Conservation (phyloP, 768 basidiomycete genomes). For the Daedaleopsis nitida region DNA sequence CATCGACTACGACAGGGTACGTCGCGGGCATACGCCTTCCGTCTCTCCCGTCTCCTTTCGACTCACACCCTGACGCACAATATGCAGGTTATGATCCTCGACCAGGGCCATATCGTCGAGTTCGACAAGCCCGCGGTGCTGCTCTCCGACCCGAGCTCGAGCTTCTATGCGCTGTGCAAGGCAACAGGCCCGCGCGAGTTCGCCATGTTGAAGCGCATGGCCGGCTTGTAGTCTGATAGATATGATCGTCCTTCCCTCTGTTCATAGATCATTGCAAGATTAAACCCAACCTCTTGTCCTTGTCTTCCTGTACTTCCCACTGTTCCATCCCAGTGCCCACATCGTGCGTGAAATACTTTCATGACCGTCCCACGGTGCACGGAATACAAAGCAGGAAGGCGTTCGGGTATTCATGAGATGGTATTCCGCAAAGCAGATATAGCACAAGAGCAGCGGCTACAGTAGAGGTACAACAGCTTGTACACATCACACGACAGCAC, state of each 20-base stretch:
- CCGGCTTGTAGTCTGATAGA: constrained; percentile 33
- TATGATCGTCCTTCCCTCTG: not conserved
- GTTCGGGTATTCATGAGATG: not conserved
- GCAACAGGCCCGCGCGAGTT: constrained; percentile 78
- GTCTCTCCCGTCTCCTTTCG: too few species aligned
- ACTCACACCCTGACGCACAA: too few species aligned
- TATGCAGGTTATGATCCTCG: too few species aligned
- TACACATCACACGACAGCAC: not conserved
- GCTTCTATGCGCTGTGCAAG: constrained; percentile 67
- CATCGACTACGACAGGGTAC: constrained; percentile 62
- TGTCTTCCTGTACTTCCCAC: too few species aligned
- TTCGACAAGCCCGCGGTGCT: constrained; percentile 65
- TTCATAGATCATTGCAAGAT: too few species aligned
- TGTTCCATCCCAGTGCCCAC: too few species aligned
- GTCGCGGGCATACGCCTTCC: too few species aligned
- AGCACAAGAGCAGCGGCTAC: not conserved
- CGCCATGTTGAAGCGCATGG: constrained; percentile 64
- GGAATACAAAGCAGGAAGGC: not conserved
- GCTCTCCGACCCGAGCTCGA: constrained; percentile 55
- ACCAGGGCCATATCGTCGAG: too few species aligned
- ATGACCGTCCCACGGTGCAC: not conserved
- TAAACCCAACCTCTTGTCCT: too few species aligned
- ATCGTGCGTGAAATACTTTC: not conserved
- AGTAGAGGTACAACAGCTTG: constrained; percentile 14
- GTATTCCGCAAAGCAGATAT: not conserved